Evolutionary conservation across 2,329 filamentous ascomycete species (phyloP).

Genomic region (Verticillium zaregamsianum): DNA sequence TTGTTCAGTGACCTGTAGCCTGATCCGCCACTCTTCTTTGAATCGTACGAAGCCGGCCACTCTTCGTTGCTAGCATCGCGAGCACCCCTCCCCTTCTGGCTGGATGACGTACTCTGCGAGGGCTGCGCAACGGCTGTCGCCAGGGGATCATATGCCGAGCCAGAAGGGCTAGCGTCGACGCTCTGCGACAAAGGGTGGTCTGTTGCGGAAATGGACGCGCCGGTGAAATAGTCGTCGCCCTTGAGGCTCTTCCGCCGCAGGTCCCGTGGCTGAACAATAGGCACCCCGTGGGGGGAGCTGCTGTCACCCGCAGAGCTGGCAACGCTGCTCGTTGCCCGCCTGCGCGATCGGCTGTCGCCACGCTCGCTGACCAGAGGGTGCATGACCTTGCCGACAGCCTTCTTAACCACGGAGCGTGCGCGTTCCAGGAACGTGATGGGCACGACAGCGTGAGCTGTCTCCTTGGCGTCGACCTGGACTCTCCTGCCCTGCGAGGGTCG

Average conservation of each 20-base stretch:
- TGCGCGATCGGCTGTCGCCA: conserved; percentile 48
- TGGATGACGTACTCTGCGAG: not conserved
- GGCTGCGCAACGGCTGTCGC: conserved; percentile 23
- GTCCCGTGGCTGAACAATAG: conserved; percentile 42
- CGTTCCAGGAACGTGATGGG: conserved; percentile 84
- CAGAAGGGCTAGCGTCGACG: conserved; percentile 64
- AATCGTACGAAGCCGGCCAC: not conserved
- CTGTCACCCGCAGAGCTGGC: conserved; percentile 61
- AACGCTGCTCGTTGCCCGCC: conserved; percentile 56
- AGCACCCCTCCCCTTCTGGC: not conserved
- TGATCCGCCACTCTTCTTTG: not conserved
- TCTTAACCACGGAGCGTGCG: conserved; percentile 73
- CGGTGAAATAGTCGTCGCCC: conserved; percentile 48
- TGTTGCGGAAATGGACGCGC: conserved; percentile 28
- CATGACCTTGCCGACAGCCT: conserved; percentile 60
- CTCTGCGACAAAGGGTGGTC: conserved; percentile 71
- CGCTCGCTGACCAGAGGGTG: conserved; percentile 53
- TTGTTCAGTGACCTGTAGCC: not conserved
- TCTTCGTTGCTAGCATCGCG: not conserved
- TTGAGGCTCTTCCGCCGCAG: conserved; percentile 50
- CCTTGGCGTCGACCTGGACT: conserved; percentile 88
- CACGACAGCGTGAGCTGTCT: conserved; percentile 86
- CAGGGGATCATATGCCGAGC: conserved; percentile 35
- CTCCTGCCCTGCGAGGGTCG: conserved; percentile 73
- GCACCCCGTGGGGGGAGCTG: conserved; percentile 17